Conservation (phyloP, 805 yeast species). For the Candida maesae region DNA sequence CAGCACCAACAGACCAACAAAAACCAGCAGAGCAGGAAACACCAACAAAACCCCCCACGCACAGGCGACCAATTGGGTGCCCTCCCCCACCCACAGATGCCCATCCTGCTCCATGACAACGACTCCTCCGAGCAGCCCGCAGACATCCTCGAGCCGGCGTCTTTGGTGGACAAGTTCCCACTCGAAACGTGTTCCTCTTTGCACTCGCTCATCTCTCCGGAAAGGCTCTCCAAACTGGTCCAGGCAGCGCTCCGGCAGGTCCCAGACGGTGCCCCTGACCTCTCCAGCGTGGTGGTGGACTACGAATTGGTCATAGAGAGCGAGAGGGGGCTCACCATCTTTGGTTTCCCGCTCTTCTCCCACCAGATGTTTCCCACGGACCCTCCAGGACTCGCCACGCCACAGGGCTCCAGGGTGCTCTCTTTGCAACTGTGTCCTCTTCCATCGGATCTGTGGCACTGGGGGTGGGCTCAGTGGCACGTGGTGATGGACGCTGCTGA, state of each 20-base stretch:
- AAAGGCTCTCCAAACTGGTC: slow-evolving; percentile 3
- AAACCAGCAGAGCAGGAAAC: too few relatives aligned
- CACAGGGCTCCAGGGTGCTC: slow-evolving; percentile 21
- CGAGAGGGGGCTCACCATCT: slow-evolving; percentile 48
- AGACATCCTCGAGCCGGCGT: background rate
- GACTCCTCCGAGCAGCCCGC: slow-evolving; percentile 3
- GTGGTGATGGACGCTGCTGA: slow-evolving; percentile 59
- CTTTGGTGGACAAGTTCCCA: slow-evolving; percentile 9
- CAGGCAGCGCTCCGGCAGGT: slow-evolving; percentile 1
- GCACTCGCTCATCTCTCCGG: slow-evolving; percentile 1
- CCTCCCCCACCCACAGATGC: too few relatives aligned
- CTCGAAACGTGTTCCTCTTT: slow-evolving; percentile 5
- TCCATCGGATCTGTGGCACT: slow-evolving; percentile 59
- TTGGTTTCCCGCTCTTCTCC: slow-evolving; percentile 51
- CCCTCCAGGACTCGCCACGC: slow-evolving; percentile 34
- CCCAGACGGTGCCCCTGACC: background rate
- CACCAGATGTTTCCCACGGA: slow-evolving; percentile 43
- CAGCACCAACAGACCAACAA: too few relatives aligned
- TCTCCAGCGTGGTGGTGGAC: slow-evolving; percentile 2
- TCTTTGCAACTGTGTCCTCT: slow-evolving; percentile 30
- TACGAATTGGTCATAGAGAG: slow-evolving; percentile 47
- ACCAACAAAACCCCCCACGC: too few relatives aligned
- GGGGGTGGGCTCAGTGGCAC: slow-evolving; percentile 73
- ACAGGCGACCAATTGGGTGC: too few relatives aligned
- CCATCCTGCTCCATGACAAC: slow-evolving; percentile 10